phyloP scores from a whole-genome alignment of 2,329 filamentous ascomycete species.

The Fusarium albidum region DNA sequence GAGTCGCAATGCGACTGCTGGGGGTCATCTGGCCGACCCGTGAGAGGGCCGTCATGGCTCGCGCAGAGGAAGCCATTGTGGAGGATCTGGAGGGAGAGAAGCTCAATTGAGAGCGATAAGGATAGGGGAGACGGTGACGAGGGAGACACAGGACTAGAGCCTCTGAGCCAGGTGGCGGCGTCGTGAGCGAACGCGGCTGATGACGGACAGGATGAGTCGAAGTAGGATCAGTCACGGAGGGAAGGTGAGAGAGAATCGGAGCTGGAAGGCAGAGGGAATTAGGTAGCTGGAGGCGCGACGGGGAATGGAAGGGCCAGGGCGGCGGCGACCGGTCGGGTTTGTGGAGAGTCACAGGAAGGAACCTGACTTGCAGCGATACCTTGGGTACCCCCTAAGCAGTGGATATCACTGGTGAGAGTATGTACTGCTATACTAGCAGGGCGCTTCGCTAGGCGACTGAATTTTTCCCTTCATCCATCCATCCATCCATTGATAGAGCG shows the following conservation, averaged over 20 bases:
- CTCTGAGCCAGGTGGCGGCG: slow-evolving; percentile 33
- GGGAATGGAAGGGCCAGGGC: slow-evolving; percentile 18
- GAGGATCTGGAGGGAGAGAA: slow-evolving; percentile 28
- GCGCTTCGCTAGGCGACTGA: slow-evolving; percentile 1
- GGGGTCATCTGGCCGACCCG: slow-evolving; percentile 42
- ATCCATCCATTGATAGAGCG: slow-evolving; percentile 6
- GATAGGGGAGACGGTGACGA: slow-evolving; percentile 15
- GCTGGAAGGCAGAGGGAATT: slow-evolving; percentile 29
- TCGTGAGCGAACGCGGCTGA: slow-evolving; percentile 29
- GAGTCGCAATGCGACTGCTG: slow-evolving; percentile 42
- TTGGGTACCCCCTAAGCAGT: neutral
- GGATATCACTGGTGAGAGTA: slow-evolving; percentile 23
- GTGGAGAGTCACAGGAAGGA: slow-evolving; percentile 10
- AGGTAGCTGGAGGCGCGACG: slow-evolving; percentile 33
- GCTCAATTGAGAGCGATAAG: slow-evolving; percentile 39
- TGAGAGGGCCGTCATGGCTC: slow-evolving; percentile 51
- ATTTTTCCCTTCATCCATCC: neutral
- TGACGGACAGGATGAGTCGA: slow-evolving; percentile 35
- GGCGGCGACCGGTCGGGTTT: slow-evolving; percentile 29
- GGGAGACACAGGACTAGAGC: slow-evolving; percentile 27
- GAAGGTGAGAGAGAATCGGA: slow-evolving; percentile 32
- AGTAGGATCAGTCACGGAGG: slow-evolving; percentile 33
- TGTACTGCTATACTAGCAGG: neutral
- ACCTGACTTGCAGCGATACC: neutral
- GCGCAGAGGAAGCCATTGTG: slow-evolving; percentile 56